A percentile compares a stretch with the other conserved stretches of the same genome.
phyloP scores from a whole-genome alignment of 1,284 basidiomycete species.

The Tremellales sp. region DNA sequence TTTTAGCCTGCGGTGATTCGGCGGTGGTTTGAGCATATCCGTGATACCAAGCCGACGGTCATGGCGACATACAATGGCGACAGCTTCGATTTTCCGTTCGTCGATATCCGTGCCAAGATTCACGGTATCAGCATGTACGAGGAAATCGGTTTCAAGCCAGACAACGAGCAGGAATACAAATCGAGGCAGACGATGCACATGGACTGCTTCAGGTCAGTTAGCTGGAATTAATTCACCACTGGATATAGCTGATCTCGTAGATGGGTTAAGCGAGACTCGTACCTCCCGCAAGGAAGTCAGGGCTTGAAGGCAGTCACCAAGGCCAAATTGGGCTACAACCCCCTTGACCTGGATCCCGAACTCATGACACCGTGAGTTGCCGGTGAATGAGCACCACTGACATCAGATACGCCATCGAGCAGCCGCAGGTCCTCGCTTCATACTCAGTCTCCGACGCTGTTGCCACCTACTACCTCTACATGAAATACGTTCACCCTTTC shows the following conservation, averaged over 20 bases:
- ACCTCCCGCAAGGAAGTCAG: slow-evolving; percentile 96
- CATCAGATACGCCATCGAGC: slow-evolving; percentile 86
- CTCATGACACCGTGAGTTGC: slow-evolving; percentile 93
- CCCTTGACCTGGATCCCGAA: slow-evolving; percentile 96
- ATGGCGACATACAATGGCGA: slow-evolving; percentile 99
- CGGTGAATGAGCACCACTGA: not conserved
- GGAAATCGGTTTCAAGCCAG: slow-evolving; percentile 88
- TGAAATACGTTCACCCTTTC: slow-evolving; percentile 99
- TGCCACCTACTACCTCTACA: slow-evolving; percentile 98
- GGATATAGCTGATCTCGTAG: no score
- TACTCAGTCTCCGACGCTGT: slow-evolving; percentile 99
- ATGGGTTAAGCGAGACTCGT: slow-evolving; percentile 99
- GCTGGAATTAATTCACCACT: no score
- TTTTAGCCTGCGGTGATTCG: slow-evolving; percentile 67
- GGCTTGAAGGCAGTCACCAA: slow-evolving; percentile 98
- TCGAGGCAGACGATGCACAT: slow-evolving; percentile 91
- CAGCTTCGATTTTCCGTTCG: slow-evolving; percentile 98
- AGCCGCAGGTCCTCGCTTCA: slow-evolving; percentile 89
- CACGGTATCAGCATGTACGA: slow-evolving; percentile 96
- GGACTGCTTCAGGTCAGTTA: slow-evolving; percentile 82
- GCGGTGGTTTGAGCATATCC: slow-evolving; percentile 91
- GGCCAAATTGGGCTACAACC: slow-evolving; percentile 93
- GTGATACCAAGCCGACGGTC: slow-evolving; percentile 88
- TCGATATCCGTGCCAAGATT: slow-evolving; percentile 77
- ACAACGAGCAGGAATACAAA: slow-evolving; percentile 94